Conservation (phyloP, 2,329 filamentous ascomycete species). For the Trichoderma arundinaceum region DNA sequence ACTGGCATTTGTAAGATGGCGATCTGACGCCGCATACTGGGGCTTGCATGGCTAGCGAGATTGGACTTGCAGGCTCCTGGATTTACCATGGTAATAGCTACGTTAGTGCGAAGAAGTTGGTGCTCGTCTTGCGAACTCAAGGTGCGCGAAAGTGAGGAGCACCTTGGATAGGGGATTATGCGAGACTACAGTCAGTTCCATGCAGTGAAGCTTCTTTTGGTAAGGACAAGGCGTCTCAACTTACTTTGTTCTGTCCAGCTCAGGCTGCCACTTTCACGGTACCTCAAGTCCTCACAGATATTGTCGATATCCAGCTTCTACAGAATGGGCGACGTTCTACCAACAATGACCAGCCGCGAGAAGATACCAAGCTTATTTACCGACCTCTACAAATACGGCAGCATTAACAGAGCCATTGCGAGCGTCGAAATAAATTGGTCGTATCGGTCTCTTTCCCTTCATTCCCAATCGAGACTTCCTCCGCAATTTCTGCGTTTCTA, state of each 20-base stretch:
- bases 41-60: background rate
- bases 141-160: conserved; percentile 37
- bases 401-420: conserved; percentile 50
- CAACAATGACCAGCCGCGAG: conserved; percentile 48
- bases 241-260: background rate
- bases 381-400: conserved; percentile 51
- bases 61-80: background rate
- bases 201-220: no score
- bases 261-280: background rate
- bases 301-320: background rate
- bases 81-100: conserved; percentile 38
- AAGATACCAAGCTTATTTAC: conserved; percentile 42
- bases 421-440: conserved; percentile 56
- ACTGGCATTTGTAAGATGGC: background rate
- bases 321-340: background rate
- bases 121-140: conserved; percentile 39
- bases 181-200: no score
- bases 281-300: conserved; percentile 3
- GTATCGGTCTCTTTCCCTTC: conserved; percentile 53
- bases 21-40: background rate
- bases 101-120: conserved; percentile 36
- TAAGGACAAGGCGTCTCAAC: no score
- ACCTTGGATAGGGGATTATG: conserved; percentile 35
- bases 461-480: conserved; percentile 33
- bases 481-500: conserved; percentile 48